Evolutionary conservation across 805 yeast genomes (phyloP).

Genomic region (Lachancea lanzarotensis): DNA sequence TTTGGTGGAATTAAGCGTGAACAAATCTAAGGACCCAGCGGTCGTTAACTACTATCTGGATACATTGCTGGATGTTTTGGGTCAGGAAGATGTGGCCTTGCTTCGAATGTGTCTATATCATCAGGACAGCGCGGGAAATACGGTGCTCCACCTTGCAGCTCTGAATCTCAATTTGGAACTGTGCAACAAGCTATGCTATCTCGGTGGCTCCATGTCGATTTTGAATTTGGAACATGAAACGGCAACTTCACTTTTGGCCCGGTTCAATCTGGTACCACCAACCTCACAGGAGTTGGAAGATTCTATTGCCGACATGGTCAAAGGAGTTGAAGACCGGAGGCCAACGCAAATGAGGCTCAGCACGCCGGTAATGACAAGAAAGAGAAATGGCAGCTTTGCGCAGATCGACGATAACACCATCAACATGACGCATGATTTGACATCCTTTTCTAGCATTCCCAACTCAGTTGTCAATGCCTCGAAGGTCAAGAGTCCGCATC

Average conservation of each 20-base stretch:
- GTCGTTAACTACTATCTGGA: constrained; percentile 52
- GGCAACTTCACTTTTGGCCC: constrained; percentile 26
- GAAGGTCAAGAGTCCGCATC: constrained; percentile 15
- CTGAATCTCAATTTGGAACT: constrained; percentile 29
- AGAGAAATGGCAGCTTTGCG: constrained; percentile 8
- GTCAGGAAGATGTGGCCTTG: constrained; percentile 35
- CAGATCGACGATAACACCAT: constrained; percentile 6
- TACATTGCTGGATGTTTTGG: constrained; percentile 40
- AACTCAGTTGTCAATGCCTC: constrained; percentile 27
- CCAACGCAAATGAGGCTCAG: constrained; percentile 12
- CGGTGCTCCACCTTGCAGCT: constrained; percentile 74
- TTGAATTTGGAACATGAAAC: constrained; percentile 28
- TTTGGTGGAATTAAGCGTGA: constrained; percentile 47
- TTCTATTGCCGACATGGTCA: not conserved
- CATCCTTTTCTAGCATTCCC: constrained; percentile 4
- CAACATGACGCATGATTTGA: constrained; percentile 5
- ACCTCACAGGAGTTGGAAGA: constrained; percentile 9
- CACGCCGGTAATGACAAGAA: constrained; percentile 14
- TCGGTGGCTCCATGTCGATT: constrained; percentile 30
- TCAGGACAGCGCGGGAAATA: constrained; percentile 77
- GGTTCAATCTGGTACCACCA: constrained; percentile 25
- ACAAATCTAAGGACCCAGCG: constrained; percentile 41
- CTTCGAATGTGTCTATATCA: constrained; percentile 60
- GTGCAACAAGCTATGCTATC: constrained; percentile 26
- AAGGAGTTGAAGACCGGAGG: not conserved